Base-by-base conservation (phyloP, 495 filamentous ascomycete genomes). In the Apiosordaria backusii region DNA sequence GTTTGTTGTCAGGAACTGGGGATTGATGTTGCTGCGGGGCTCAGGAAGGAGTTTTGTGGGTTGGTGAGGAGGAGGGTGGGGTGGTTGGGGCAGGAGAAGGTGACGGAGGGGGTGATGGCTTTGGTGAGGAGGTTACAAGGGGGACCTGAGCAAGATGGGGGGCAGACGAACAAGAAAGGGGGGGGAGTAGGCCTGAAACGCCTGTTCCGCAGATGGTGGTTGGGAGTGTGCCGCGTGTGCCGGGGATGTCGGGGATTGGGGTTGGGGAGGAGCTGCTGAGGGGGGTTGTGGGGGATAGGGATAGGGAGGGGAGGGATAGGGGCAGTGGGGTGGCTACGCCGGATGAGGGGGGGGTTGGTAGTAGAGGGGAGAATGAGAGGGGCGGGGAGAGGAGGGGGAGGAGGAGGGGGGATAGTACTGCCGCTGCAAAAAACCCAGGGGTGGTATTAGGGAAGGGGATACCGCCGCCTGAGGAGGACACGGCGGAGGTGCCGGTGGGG, bases 401-500 rank as follows among this genome's bases (percentile, higher is more conserved):
- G 62, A 65, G 63, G 27, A 65, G 65, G 27, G 67, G 61, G 21
- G 70, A 68, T 35, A 72, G 68, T 50, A 54, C 40, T 16, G 69
- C 64, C 27, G 62, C 62, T 7, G 50, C 55, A 0, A 45, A 2
- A 13, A 45, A 13, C 10, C 7, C 7, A 29, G 27, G 27, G 27
- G 35, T 15, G 6, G n/a, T n/a, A n/a, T n/a, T n/a, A n/a, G 9
- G 6, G 35, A 45, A 45, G 35, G 35, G 35, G 26, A 4, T 59
- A 0, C 16, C 25, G n/a, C 45, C 65, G 40, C 55, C 64, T 29
- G 60, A 57, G 57, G 50, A 64, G 54, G 70, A 75, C n/a, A 75
- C 77, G 21, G 72, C 73, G 7, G 83, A 86, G 61, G 82, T 96
- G 52, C 85, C 89, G 4, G 92, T 96, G 16, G 92, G 92, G 4